Base-by-base conservation (phyloP, 2,329 filamentous ascomycete genomes). In the Phaeoacremonium minimum region DNA sequence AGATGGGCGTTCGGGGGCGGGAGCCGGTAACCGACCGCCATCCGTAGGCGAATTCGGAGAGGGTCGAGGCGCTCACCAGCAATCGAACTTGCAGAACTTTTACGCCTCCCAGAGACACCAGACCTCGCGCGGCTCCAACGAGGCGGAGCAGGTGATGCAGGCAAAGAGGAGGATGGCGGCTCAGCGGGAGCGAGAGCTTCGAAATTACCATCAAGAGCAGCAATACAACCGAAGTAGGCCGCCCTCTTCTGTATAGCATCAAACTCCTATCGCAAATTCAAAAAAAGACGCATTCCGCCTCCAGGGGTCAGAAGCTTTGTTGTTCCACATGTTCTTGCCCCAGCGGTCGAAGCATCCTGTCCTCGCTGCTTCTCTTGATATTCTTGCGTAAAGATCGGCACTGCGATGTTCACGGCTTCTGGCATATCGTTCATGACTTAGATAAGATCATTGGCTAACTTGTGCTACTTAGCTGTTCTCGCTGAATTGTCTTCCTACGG, bases 171-270 rank as follows among this genome's bases (percentile, higher is more conserved):
- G 91, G 75, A 94, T 97, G 87, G 93, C 93, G 58, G 93, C 93
- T 64, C 93, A 97, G 72, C 87, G 93, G 68, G 93, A 98, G 76
- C 87, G 91, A 68, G 93, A 98, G 74, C 83, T 98, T 66, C 88
- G 93, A 68, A 98, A 97, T 71, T 95, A 97, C 71, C 93, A 98
- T 72, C 94, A 96, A 71, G 93, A 98, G 80, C 93, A 98, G 80
- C 93, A 98, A 81, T 97, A 95, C 72, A 95, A 97, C 76, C 84
- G 91, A 87, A 96, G 93, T 97, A 87, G 81, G 85, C 81, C 81
- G 66, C 77, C 80, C 78, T 78, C 77, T 76, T 74, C 77, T 79
- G 75, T 77, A 79, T 85, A 82, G 77, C 77, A 72, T 61, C 70
- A 66, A 66, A 64, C 55, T 59, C 61, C 53, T 58, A 56, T 56